Base-by-base conservation (phyloP, 768 basidiomycete genomes). In the Hypholoma fasciculare region DNA sequence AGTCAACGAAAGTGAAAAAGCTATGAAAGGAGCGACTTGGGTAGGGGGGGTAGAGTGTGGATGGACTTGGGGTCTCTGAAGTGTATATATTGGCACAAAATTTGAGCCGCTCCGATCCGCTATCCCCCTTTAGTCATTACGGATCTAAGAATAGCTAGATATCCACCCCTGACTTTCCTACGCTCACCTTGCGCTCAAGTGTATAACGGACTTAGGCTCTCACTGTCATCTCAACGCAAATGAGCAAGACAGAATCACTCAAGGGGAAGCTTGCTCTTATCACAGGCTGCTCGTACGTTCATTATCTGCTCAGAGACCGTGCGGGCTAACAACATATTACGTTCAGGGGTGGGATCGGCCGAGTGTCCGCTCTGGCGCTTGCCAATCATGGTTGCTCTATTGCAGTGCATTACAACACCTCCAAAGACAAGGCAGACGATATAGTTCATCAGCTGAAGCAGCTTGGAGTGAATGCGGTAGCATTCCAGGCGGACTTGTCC, bases 291-390 rank as follows among this genome's bases (percentile, higher is more conserved):
- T 67, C 69, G 69, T 72, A 57, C 48, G 68, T 58, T 23, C 9
- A 2, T 4, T 19, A 52, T n/a, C 8, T 47, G 23, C 36, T 44
- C 43, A 42, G 55, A n/a, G 19, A 52, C n/a, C 34, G 20, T 17
- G 6, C 26, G 11, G 38, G 42, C n/a, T 49, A 11, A 58, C 14
- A 34, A 42, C 30, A 6, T 34, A 9, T 34, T 38, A 48, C 23
- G 5, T 4, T 43, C 64, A 83, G 82, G 23, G 82, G 82, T 6
- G 83, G 83, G 0, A 84, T 85, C 49, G 83, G 82, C 4, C 68
- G 71, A 50, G 82, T 82, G 2, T 81, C 82, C 2, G 80, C 82
- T 0, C 65, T 77, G 17, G 68, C 73, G 5, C 71, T 85, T 13
- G 83, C 79, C 7, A 67, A 68, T 6, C 72, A 62, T n/a, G 81